Evolutionary conservation across 768 basidiomycete species (phyloP).

Genomic region (Gyrodon lividus): DNA sequence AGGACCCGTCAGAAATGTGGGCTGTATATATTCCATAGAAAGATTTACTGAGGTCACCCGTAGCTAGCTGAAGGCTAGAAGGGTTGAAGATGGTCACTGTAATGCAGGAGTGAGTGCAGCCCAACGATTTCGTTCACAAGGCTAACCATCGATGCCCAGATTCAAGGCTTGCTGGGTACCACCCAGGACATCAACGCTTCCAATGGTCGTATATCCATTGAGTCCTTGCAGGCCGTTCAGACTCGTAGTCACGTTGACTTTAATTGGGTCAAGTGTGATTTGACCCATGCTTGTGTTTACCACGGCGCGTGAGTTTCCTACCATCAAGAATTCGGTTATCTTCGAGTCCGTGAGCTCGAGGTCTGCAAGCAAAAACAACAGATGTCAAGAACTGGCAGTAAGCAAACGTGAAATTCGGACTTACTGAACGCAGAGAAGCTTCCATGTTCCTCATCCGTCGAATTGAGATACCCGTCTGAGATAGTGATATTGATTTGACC

Average conservation of each 20-base stretch:
- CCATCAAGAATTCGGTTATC: constrained; percentile 51
- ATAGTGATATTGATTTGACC: constrained; percentile 69
- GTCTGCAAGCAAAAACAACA: constrained; percentile 37
- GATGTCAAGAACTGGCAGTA: background rate
- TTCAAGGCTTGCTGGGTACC: constrained; percentile 58
- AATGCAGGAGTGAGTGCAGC: background rate
- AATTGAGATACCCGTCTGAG: constrained; percentile 48
- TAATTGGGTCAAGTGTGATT: constrained; percentile 69
- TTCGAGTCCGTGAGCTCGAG: constrained; percentile 51
- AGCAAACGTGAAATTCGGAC: constrained; percentile 16
- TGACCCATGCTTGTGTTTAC: constrained; percentile 62
- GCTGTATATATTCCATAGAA: background rate
- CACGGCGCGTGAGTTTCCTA: constrained; percentile 58
- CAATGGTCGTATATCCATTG: constrained; percentile 53
- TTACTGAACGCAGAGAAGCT: constrained; percentile 60
- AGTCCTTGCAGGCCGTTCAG: constrained; percentile 62
- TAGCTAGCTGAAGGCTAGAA: constrained; percentile 58
- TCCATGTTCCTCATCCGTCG: constrained; percentile 46
- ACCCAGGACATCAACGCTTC: constrained; percentile 62
- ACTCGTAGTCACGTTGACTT: constrained; percentile 64
- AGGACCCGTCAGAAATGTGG: background rate
- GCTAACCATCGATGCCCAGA: constrained; percentile 56
- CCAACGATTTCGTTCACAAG: background rate
- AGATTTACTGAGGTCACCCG: constrained; percentile 61
- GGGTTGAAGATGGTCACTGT: constrained; percentile 66